Evolutionary conservation across 2,329 filamentous ascomycete species (phyloP).

Genomic region (Ascocoryne sarcoides): DNA sequence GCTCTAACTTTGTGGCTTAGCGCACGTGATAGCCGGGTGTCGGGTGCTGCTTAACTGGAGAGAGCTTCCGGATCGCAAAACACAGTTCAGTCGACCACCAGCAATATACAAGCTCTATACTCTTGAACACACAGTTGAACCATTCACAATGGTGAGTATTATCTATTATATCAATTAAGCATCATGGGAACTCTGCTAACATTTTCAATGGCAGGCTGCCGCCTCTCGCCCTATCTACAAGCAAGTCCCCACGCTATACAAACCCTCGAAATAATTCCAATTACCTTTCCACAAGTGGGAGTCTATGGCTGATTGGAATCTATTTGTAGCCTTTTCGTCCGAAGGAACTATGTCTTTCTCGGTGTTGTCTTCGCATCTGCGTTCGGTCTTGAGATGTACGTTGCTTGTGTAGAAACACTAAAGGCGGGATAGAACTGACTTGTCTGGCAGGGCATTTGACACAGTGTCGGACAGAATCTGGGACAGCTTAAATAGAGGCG

Average conservation of each 20-base stretch:
- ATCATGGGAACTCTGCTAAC: constrained; percentile 13
- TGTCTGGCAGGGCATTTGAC: constrained; percentile 64
- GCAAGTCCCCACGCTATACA: constrained; percentile 20
- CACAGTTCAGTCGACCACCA: constrained; percentile 15
- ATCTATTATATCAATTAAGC: neutral
- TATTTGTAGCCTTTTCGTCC: constrained; percentile 63
- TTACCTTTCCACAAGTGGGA: neutral
- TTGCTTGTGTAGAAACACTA: constrained; percentile 13
- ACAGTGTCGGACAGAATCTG: constrained; percentile 74
- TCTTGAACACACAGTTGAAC: constrained; percentile 7
- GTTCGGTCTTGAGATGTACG: constrained; percentile 92
- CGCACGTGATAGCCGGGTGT: constrained; percentile 3
- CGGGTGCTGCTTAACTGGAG: constrained; percentile 8
- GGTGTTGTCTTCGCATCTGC: constrained; percentile 76
- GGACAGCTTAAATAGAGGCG: constrained; percentile 85
- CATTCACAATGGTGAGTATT: constrained; percentile 26
- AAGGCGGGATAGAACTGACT: constrained; percentile 8
- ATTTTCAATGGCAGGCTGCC: constrained; percentile 23
- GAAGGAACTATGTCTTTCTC: constrained; percentile 82
- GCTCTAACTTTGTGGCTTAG: neutral
- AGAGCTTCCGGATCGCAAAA: constrained; percentile 15
- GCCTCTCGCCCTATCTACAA: constrained; percentile 25
- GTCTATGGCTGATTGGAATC: constrained; percentile 10
- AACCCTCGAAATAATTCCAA: neutral
- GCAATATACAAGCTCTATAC: constrained; percentile 7